phyloP scores from a whole-genome alignment of 768 basidiomycete genomes.

The Suillus alpinus region DNA sequence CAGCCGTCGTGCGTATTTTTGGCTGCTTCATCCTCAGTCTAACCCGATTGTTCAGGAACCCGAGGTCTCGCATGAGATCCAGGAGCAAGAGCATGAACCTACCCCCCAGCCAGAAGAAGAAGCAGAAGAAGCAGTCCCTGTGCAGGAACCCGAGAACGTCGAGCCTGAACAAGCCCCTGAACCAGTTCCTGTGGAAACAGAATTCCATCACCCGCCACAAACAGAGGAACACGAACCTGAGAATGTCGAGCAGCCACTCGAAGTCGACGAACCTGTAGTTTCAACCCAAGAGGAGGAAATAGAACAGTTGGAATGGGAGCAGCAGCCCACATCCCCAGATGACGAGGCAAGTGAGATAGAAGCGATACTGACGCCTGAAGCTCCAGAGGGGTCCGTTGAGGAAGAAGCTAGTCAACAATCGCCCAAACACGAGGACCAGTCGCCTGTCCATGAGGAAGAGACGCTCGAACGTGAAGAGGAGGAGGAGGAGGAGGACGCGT shows the following conservation, averaged over 20 bases:
- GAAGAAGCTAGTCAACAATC: background rate
- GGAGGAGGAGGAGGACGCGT: background rate
- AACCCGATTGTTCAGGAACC: background rate
- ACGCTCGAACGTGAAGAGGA: background rate
- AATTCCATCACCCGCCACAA: background rate
- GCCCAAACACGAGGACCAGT: background rate
- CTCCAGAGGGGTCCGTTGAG: background rate
- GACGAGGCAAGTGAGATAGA: constrained; percentile 2
- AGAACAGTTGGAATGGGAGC: background rate
- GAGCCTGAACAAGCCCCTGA: background rate
- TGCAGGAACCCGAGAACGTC: background rate
- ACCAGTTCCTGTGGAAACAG: background rate
- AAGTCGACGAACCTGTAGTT: background rate
- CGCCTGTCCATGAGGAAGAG: background rate
- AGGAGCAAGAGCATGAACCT: background rate
- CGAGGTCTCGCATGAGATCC: background rate
- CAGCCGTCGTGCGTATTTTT: background rate
- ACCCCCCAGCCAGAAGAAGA: background rate
- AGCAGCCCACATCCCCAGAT: background rate
- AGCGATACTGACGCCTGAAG: background rate
- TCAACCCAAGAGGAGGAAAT: background rate
- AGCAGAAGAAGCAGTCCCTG: background rate
- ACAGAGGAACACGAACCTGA: background rate
- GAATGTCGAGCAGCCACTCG: background rate
- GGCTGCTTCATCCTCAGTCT: too few relatives aligned